Conservation (phyloP, 371 early-diverging fungal genomes). For the Gilbertella persicaria region DNA sequence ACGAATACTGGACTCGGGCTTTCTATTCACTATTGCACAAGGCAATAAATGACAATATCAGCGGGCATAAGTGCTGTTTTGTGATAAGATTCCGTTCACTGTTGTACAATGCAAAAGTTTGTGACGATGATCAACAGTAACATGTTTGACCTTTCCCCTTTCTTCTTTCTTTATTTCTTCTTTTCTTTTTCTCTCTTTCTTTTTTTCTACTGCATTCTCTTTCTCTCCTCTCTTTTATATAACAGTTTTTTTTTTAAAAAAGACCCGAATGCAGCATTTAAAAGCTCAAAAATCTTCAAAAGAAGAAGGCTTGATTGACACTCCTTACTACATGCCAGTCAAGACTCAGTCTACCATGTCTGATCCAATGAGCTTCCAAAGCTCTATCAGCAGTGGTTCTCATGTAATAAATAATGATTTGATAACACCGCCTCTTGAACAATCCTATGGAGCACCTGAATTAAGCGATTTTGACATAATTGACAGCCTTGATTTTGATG, state of each 20-base stretch:
- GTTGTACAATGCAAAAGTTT: slow-evolving; percentile 4
- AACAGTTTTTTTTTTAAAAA: neutral
- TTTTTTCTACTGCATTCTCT: neutral
- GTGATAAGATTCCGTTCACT: neutral
- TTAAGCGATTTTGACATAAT: slow-evolving; percentile 40
- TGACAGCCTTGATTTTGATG: slow-evolving; percentile 45
- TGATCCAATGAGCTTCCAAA: slow-evolving; percentile 1
- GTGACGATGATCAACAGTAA: slow-evolving; percentile 7
- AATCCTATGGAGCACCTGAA: neutral
- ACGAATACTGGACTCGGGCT: too few relatives aligned
- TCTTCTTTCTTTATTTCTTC: slow-evolving; percentile 6
- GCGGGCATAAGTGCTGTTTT: slow-evolving; percentile 2
- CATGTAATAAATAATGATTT: neutral
- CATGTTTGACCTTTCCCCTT: slow-evolving; percentile 3
- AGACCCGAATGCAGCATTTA: neutral
- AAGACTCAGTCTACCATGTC: neutral
- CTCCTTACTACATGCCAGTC: neutral
- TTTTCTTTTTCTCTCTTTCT: neutral
- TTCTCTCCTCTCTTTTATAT: neutral
- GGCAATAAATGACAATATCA: neutral
- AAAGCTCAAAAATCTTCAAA: neutral
- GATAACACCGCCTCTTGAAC: neutral
- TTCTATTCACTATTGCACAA: neutral
- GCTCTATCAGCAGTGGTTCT: neutral
- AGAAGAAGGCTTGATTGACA: neutral